Conservation (phyloP, 805 yeast species). For the Wickerhamomyces bovis region DNA sequence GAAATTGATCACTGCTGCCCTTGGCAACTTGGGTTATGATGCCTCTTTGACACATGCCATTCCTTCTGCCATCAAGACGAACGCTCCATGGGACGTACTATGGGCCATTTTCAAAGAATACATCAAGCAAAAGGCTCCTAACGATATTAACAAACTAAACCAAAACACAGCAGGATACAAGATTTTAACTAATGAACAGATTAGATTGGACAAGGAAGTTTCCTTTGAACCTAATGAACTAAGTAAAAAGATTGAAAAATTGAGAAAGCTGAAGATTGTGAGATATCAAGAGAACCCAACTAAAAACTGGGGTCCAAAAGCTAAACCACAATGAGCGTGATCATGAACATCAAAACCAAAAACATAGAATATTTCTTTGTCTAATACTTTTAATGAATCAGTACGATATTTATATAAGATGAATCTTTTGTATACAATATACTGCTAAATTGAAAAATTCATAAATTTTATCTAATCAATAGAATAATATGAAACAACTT, state of each 20-base stretch:
- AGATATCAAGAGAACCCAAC: slow-evolving; percentile 90
- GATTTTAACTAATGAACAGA: slow-evolving; percentile 41
- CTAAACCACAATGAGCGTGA: slow-evolving; percentile 54
- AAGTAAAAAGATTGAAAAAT: slow-evolving; percentile 48
- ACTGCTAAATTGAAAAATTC: no score
- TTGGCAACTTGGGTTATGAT: slow-evolving; percentile 76
- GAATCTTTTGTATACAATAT: no score
- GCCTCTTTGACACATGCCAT: slow-evolving; percentile 88
- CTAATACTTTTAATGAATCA: no score
- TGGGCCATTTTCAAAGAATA: slow-evolving; percentile 71
- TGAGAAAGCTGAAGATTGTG: slow-evolving; percentile 74
- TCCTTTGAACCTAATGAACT: slow-evolving; percentile 59
- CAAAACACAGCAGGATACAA: slow-evolving; percentile 53
- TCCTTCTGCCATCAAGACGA: slow-evolving; percentile 79
- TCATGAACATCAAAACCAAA: no score
- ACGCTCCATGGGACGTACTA: slow-evolving; percentile 78
- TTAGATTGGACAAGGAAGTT: slow-evolving; percentile 30
- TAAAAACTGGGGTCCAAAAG: slow-evolving; percentile 96
- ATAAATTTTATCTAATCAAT: no score
- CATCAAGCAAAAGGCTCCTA: slow-evolving; percentile 39
- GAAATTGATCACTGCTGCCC: slow-evolving; percentile 63
- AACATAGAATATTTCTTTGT: no score
- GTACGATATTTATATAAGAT: no score
- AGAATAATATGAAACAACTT: no score
- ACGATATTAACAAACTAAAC: slow-evolving; percentile 26